Evolutionary conservation across 2,329 filamentous ascomycete genomes (phyloP).

Genomic region (Pleoardoris graminearum): DNA sequence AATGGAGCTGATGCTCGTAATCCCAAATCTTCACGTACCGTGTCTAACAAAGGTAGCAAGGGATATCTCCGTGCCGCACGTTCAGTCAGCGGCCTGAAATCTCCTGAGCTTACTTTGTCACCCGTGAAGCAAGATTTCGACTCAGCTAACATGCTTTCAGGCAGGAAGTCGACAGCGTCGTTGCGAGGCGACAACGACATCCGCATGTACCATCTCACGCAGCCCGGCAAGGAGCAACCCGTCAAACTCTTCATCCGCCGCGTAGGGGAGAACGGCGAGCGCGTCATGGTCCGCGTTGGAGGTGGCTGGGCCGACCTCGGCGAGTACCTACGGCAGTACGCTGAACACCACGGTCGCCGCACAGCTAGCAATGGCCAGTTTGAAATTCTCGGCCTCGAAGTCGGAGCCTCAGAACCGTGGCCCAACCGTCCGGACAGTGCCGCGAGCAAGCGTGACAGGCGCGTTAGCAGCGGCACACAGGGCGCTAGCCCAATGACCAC

Average conservation of each 20-base stretch:
- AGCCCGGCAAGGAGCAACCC: slow-evolving; percentile 79
- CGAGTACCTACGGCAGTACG: slow-evolving; percentile 93
- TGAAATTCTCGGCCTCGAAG: slow-evolving; percentile 57
- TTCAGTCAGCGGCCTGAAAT: slow-evolving; percentile 38
- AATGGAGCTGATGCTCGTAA: slow-evolving; percentile 36
- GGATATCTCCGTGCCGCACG: slow-evolving; percentile 38
- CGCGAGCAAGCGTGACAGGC: slow-evolving; percentile 30
- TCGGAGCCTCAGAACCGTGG: slow-evolving; percentile 30
- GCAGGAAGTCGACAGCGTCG: slow-evolving; percentile 34
- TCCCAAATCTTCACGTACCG: slow-evolving; percentile 31
- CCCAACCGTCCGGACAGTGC: slow-evolving; percentile 35
- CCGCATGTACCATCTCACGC: slow-evolving; percentile 87
- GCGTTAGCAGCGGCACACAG: slow-evolving; percentile 27
- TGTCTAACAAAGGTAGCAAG: slow-evolving; percentile 34
- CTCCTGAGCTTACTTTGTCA: slow-evolving; percentile 43
- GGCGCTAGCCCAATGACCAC: slow-evolving; percentile 32
- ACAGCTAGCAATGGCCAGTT: slow-evolving; percentile 60
- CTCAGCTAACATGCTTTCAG: slow-evolving; percentile 25
- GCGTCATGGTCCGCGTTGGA: slow-evolving; percentile 96
- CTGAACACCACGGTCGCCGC: slow-evolving; percentile 83
- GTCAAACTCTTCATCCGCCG: slow-evolving; percentile 94
- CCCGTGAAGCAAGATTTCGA: slow-evolving; percentile 42
- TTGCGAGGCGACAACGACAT: slow-evolving; percentile 63
- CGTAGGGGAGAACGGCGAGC: slow-evolving; percentile 85
- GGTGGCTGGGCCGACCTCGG: slow-evolving; percentile 98